phyloP scores from a whole-genome alignment of 495 filamentous ascomycete genomes.

The Xylaria acuta region DNA sequence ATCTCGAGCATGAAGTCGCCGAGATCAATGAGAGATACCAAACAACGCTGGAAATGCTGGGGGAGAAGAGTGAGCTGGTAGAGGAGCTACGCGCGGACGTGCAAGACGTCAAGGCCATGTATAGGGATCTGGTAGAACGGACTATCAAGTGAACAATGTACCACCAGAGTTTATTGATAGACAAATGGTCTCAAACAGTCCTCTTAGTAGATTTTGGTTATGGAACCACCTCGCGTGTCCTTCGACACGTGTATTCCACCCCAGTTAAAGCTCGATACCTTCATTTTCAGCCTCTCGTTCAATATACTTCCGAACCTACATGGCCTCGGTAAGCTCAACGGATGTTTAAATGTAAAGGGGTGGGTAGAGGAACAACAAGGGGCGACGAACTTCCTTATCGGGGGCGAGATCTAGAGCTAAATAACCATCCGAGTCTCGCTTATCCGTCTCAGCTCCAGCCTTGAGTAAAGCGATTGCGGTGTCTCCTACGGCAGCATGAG shows the following conservation, averaged over 20 bases:
- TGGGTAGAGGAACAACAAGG: neutral
- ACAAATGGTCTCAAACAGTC: constrained; percentile 22
- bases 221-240: constrained; percentile 5
- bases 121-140: constrained; percentile 86
- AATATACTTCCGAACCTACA: constrained; percentile 78
- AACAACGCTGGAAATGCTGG: constrained; percentile 91
- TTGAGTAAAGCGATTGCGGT: constrained; percentile 82
- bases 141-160: constrained; percentile 60
- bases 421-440: constrained; percentile 73
- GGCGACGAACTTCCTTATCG: constrained; percentile 60
- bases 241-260: neutral
- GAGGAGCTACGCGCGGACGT: constrained; percentile 91
- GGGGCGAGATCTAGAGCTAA: constrained; percentile 84
- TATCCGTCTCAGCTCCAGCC: constrained; percentile 82
- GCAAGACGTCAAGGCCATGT: constrained; percentile 91
- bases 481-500: constrained; percentile 58
- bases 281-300: constrained; percentile 80
- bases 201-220: constrained; percentile 21
- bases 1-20: constrained; percentile 69
- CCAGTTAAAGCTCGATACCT: constrained; percentile 70
- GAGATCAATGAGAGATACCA: constrained; percentile 77
- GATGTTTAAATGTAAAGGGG: neutral
- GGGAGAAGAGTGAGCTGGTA: constrained; percentile 94
- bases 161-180: constrained; percentile 17
- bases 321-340: neutral